Conservation (phyloP, 257 asterid genomes). For the Solanum clarkiae region DNA sequence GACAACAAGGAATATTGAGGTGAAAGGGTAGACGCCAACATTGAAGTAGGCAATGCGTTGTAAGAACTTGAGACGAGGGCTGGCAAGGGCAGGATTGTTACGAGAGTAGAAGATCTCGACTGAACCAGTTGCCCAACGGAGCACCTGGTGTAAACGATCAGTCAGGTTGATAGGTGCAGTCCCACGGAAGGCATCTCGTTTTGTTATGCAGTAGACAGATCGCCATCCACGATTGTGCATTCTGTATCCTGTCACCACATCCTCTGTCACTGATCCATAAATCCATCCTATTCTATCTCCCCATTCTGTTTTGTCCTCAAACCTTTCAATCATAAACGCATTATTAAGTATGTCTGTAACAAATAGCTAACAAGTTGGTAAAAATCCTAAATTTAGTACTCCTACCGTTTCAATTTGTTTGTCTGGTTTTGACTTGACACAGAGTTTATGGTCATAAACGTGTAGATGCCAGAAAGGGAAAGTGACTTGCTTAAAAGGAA, state of each 20-base stretch:
- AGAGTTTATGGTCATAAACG: too few relatives aligned
- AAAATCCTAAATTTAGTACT: neutral
- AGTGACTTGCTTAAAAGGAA: too few relatives aligned
- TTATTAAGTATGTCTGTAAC: neutral
- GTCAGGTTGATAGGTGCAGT: conserved; percentile 91
- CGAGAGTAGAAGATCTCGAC: conserved; percentile 91
- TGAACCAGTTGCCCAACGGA: conserved; percentile 96
- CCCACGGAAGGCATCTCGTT: conserved; percentile 90
- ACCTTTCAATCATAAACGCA: conserved; percentile 28
- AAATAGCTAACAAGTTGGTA: neutral
- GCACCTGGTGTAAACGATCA: conserved; percentile 95
- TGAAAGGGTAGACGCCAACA: conserved; percentile 94
- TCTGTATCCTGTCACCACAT: conserved; percentile 94
- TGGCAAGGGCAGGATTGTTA: conserved; percentile 74
- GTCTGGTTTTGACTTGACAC: too few relatives aligned
- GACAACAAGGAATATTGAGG: conserved; percentile 73
- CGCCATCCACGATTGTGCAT: conserved; percentile 99
- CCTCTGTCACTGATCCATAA: conserved; percentile 94
- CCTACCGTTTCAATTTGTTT: too few relatives aligned
- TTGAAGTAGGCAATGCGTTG: conserved; percentile 86
- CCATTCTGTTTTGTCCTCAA: conserved; percentile 95
- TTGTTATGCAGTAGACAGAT: conserved; percentile 82
- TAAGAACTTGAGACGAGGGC: conserved; percentile 73
- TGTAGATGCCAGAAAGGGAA: too few relatives aligned
- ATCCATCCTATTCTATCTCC: conserved; percentile 97